A percentile compares a stretch with the other conserved stretches of the same genome.
phyloP scores from a whole-genome alignment of 495 filamentous ascomycete species.

The Podospora didyma region DNA sequence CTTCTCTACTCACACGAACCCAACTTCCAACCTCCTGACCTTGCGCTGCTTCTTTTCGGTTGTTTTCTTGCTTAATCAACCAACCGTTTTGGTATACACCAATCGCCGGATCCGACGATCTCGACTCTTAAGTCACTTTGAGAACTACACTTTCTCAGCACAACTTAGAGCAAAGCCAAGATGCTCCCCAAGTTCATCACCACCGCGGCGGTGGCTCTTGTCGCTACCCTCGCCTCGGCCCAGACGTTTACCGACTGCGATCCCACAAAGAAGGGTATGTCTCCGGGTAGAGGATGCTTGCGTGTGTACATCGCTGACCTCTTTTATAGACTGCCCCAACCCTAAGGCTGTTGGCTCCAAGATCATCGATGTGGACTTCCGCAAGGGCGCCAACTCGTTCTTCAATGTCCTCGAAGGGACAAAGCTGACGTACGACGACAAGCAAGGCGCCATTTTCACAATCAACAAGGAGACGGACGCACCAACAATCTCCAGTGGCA shows the following conservation, averaged over 20 bases:
- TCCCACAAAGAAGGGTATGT: slow-evolving; percentile 63
- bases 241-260: slow-evolving; percentile 78
- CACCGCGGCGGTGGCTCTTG: slow-evolving; percentile 36
- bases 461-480: slow-evolving; percentile 71
- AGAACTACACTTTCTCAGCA: background rate
- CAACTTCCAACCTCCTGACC: background rate
- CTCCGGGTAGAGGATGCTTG: background rate
- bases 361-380: slow-evolving; percentile 71
- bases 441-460: slow-evolving; percentile 70
- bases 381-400: slow-evolving; percentile 56
- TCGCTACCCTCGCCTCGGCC: slow-evolving; percentile 49
- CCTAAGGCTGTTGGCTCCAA: slow-evolving; percentile 66
- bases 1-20: background rate
- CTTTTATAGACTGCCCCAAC: slow-evolving; percentile 53
- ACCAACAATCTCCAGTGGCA: slow-evolving; percentile 61
- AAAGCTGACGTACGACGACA: slow-evolving; percentile 56
- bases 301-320: background rate
- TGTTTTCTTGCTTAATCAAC: background rate
- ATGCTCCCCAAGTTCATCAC: slow-evolving; percentile 43
- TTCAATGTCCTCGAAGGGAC: slow-evolving; percentile 65
- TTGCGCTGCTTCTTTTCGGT: background rate
- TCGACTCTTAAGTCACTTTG: background rate
- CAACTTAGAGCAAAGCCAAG: background rate
- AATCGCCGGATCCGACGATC: background rate
- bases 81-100: background rate